Evolutionary conservation across 1,284 basidiomycete species (phyloP).

Genomic region (Puccinia novopanici): DNA sequence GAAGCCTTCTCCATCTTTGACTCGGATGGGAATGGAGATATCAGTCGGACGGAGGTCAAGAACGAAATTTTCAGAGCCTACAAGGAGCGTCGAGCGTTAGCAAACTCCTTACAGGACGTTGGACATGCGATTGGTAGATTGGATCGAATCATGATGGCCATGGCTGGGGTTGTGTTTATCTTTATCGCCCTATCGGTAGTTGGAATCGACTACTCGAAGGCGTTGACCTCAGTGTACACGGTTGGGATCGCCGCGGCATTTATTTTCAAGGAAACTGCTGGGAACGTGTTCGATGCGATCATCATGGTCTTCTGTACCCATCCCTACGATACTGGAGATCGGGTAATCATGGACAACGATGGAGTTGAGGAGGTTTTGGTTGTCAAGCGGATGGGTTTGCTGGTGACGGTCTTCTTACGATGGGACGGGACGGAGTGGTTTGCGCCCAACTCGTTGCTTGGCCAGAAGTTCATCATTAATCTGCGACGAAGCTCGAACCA

Average conservation of each 20-base stretch:
- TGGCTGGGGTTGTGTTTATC: constrained; percentile 69
- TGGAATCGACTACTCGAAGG: constrained; percentile 67
- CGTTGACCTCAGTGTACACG: constrained; percentile 70
- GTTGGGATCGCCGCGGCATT: constrained; percentile 70
- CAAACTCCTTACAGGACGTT: constrained; percentile 63
- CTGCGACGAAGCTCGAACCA: constrained; percentile 41
- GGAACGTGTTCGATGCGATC: constrained; percentile 68
- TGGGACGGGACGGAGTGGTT: constrained; percentile 54
- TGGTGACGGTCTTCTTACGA: constrained; percentile 61
- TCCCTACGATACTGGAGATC: constrained; percentile 67
- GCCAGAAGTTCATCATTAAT: constrained; percentile 47
- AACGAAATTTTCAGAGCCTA: constrained; percentile 71
- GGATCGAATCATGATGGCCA: constrained; percentile 67
- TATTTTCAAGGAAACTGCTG: constrained; percentile 72
- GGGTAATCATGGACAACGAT: constrained; percentile 67
- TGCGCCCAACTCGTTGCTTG: constrained; percentile 31
- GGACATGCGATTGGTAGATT: constrained; percentile 68
- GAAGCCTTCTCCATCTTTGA: constrained; percentile 54
- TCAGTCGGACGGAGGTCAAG: constrained; percentile 76
- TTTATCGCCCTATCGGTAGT: constrained; percentile 74
- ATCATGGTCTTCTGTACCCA: constrained; percentile 78
- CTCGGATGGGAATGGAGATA: constrained; percentile 70
- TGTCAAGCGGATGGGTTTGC: constrained; percentile 74
- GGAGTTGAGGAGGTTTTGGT: constrained; percentile 67
- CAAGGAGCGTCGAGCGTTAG: constrained; percentile 65